These are phyloP conservation scores for Avena sativa DNA, from an alignment of 176 grass and related monocot genomes.

Conservation along the genomic window DNA sequence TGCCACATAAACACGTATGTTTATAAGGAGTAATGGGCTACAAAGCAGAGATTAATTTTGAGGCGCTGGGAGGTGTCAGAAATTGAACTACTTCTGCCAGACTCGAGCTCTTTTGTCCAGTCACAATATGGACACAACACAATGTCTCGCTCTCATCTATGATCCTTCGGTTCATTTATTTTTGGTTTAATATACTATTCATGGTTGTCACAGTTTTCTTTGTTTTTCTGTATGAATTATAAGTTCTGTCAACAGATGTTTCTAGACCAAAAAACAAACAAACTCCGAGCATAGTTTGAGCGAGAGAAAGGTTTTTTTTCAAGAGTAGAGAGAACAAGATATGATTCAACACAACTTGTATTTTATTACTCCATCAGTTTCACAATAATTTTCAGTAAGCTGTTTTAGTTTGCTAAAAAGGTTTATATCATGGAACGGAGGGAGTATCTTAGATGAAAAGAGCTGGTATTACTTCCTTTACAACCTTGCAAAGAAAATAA, in stretches of 20 bases:
- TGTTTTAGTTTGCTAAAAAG: too few relatives aligned
- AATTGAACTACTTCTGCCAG: background rate
- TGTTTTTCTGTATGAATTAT: background rate
- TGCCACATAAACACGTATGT: background rate
- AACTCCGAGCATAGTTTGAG: background rate
- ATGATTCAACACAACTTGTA: background rate
- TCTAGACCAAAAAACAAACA: background rate
- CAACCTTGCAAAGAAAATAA: background rate
- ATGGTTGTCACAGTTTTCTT: constrained; percentile 2
- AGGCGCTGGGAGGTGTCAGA: background rate
- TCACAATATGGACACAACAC: background rate
- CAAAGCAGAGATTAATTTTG: background rate
- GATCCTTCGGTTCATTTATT: background rate
- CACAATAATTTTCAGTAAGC: too few relatives aligned
- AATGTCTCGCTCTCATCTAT: background rate
- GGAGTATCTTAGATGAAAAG: background rate
- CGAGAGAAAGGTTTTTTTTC: background rate
- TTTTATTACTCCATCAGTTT: background rate
- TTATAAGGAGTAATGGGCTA: background rate
- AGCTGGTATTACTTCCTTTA: too few relatives aligned
- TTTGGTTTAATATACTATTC: constrained; percentile 32
- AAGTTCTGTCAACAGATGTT: background rate
- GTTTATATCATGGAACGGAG: too few relatives aligned
- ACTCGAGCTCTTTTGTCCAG: background rate
- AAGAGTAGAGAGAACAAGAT: background rate